Conservation (phyloP, 1,284 basidiomycete genomes). For the Puccinia polysora region DNA sequence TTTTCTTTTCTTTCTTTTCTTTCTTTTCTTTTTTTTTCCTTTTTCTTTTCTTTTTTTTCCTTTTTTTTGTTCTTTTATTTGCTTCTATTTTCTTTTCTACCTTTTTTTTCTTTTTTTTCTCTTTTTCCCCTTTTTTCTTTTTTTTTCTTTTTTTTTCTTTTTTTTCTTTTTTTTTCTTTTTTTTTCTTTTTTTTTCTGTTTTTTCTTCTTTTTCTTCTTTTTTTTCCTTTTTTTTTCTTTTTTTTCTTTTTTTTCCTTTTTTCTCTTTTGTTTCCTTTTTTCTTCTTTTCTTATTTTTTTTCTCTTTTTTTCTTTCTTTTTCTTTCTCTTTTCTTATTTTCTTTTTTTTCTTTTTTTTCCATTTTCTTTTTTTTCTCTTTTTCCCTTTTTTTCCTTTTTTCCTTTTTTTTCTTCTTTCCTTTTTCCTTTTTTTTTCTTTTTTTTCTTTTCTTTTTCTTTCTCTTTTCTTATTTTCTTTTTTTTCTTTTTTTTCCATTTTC, state of each 20-base stretch:
- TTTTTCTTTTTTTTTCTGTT: too few species aligned
- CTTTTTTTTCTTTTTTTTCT: background rate
- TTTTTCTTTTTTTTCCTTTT: background rate
- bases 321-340: background rate
- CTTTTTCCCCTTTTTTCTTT: background rate
- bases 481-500: background rate
- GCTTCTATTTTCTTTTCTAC: too few species aligned
- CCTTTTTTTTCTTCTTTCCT: background rate
- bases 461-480: background rate
- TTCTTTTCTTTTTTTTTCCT: background rate
- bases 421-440: slow-evolving; percentile 11
- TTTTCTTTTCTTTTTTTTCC: background rate
- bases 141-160: background rate
- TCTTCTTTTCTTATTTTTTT: background rate
- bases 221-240: background rate
- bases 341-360: background rate
- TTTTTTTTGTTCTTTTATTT: background rate
- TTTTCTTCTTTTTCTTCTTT: background rate
- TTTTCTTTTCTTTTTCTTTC: background rate
- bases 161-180: background rate
- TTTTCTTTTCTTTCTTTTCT: background rate
- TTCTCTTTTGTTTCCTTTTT: background rate
- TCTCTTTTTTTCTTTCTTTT: too few species aligned
- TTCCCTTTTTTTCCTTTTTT: slow-evolving; percentile 1
- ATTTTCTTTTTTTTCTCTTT: background rate